phyloP scores from a whole-genome alignment of 768 basidiomycete genomes.

The Fomitopsis pulvina region DNA sequence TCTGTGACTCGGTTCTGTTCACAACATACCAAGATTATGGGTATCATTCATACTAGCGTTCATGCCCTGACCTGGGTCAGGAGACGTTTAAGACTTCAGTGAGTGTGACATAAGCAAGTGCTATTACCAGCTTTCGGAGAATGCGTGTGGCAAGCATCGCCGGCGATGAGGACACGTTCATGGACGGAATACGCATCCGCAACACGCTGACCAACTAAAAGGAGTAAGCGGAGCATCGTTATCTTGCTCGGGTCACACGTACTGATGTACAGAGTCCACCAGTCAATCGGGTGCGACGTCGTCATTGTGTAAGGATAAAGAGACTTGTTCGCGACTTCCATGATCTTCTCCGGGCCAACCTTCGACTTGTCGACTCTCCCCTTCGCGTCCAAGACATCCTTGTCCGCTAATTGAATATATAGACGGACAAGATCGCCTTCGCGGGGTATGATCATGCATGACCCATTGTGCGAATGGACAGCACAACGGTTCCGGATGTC shows the following conservation, averaged over 20 bases:
- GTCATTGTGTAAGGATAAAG: constrained; percentile 34
- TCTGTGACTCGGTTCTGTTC: neutral
- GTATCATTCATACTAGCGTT: constrained; percentile 49
- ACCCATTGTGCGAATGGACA: constrained; percentile 45
- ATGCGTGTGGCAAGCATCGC: constrained; percentile 46
- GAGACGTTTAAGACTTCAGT: neutral
- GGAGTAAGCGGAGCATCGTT: neutral
- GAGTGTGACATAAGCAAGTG: neutral
- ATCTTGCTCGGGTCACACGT: constrained; percentile 10
- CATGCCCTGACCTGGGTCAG: constrained; percentile 36
- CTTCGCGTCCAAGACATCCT: constrained; percentile 29
- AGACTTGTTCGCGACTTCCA: constrained; percentile 35
- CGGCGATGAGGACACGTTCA: constrained; percentile 49
- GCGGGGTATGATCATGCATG: constrained; percentile 47
- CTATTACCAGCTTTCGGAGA: constrained; percentile 34
- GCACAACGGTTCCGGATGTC: constrained; percentile 43
- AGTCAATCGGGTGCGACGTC: constrained; percentile 29
- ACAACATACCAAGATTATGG: constrained; percentile 39
- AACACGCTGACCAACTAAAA: constrained; percentile 48
- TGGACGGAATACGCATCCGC: constrained; percentile 40
- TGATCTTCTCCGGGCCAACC: constrained; percentile 32
- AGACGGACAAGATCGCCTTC: constrained; percentile 41
- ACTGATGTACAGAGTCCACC: constrained; percentile 50
- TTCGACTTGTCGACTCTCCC: constrained; percentile 35
- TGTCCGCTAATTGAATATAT: constrained; percentile 45